Evolutionary conservation across 352 stramenopile species (phyloP).

Genomic region (Globisporangium nodosum): DNA sequence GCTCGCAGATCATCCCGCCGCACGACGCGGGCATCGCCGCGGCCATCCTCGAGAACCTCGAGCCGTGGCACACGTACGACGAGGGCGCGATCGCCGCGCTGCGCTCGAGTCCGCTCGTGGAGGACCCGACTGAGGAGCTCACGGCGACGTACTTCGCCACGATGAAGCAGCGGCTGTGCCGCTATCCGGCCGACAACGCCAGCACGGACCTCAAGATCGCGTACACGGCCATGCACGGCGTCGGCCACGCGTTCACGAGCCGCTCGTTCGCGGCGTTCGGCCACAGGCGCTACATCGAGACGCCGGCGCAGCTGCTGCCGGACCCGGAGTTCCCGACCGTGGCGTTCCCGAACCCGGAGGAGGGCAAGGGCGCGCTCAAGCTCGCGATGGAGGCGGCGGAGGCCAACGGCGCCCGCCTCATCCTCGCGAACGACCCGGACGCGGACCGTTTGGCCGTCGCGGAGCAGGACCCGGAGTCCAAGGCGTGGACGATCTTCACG

Average conservation of each 20-base stretch:
- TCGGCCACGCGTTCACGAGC: constrained; percentile 91
- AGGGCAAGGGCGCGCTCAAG: constrained; percentile 95
- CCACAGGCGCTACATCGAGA: constrained; percentile 79
- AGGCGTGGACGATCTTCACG: constrained; percentile 95
- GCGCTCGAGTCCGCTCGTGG: constrained; percentile 36
- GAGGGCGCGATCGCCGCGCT: constrained; percentile 31
- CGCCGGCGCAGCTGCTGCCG: constrained; percentile 87
- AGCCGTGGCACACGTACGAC: constrained; percentile 77
- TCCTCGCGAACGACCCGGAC: constrained; percentile 98
- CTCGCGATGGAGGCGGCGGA: constrained; percentile 89
- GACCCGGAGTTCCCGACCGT: constrained; percentile 97
- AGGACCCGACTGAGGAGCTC: constrained; percentile 68
- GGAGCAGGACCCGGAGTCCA: constrained; percentile 70
- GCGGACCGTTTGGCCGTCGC: constrained; percentile 96
- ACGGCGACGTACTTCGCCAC: constrained; percentile 64
- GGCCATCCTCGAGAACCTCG: constrained; percentile 88
- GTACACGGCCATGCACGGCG: constrained; percentile 98
- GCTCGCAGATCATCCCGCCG: constrained; percentile 96
- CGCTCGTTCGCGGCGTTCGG: constrained; percentile 89
- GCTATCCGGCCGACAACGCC: constrained; percentile 62
- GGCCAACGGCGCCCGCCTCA: constrained; percentile 64
- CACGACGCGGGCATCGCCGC: constrained; percentile 92
- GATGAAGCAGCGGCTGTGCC: constrained; percentile 47
- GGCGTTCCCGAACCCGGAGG: constrained; percentile 97
- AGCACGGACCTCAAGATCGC: constrained; percentile 71